A percentile compares a stretch with the other conserved stretches of the same genome.
These are phyloP conservation scores for Bisporella sp. DNA, from an alignment of 2,329 filamentous ascomycete genomes.

Conservation along the genomic window DNA sequence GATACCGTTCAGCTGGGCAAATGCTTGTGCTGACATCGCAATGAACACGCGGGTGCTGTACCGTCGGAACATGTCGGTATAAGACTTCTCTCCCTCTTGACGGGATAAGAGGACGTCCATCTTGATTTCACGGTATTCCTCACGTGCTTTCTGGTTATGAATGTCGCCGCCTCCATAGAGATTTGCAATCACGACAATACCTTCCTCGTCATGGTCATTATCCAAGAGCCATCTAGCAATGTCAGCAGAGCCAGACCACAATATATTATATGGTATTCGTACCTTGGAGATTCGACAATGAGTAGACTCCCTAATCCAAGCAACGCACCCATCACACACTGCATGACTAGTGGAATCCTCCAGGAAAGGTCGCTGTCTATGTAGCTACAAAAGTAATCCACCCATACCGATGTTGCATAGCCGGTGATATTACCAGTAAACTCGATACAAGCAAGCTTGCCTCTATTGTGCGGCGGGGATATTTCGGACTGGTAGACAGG, in stretches of 20 bases:
- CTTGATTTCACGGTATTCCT: slow-evolving; percentile 98
- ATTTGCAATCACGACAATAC: slow-evolving; percentile 96
- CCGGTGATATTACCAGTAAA: slow-evolving; percentile 96
- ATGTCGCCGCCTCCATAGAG: slow-evolving; percentile 94
- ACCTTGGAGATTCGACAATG: slow-evolving; percentile 95
- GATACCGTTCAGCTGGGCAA: slow-evolving; percentile 96
- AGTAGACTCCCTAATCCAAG: slow-evolving; percentile 80
- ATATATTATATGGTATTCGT: neutral
- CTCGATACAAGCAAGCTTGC: slow-evolving; percentile 94
- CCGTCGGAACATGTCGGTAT: slow-evolving; percentile 87
- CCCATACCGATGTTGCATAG: slow-evolving; percentile 95
- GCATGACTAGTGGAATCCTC: slow-evolving; percentile 84
- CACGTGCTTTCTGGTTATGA: slow-evolving; percentile 83
- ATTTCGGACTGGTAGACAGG: slow-evolving; percentile 94
- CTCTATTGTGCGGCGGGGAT: slow-evolving; percentile 91
- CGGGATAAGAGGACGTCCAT: slow-evolving; percentile 92
- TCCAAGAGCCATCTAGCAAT: slow-evolving; percentile 86
- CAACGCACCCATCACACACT: slow-evolving; percentile 88
- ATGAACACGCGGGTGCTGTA: slow-evolving; percentile 93
- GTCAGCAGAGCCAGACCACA: slow-evolving; percentile 5
- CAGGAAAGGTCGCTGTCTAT: slow-evolving; percentile 83
- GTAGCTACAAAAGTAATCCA: slow-evolving; percentile 93
- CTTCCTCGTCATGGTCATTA: slow-evolving; percentile 96
- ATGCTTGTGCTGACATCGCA: slow-evolving; percentile 94
- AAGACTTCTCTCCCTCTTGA: slow-evolving; percentile 90